A percentile compares a stretch with the other conserved stretches of the same genome.
phyloP scores from a whole-genome alignment of 768 basidiomycete species.

The Suillus occidentalis region DNA sequence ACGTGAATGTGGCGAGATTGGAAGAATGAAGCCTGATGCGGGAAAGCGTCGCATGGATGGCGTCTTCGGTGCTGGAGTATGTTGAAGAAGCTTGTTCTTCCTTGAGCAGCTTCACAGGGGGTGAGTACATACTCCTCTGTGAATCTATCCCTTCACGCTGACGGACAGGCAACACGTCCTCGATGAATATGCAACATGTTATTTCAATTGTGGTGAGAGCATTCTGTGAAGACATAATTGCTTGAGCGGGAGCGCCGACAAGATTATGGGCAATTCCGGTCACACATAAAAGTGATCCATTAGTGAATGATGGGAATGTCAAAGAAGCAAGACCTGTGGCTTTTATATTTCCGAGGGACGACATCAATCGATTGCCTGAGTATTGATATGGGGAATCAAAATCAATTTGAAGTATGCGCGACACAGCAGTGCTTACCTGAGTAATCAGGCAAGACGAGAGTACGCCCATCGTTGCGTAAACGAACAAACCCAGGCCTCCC shows the following conservation, averaged over 20 bases:
- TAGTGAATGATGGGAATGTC: conserved; percentile 52
- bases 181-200: conserved; percentile 54
- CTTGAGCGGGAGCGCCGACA: conserved; percentile 40
- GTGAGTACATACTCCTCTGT: conserved; percentile 54
- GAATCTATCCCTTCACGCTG: conserved; percentile 35
- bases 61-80: conserved; percentile 27
- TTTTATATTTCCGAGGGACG: conserved; percentile 65
- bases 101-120: conserved; percentile 53
- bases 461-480: conserved; percentile 52
- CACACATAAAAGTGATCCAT: conserved; percentile 62
- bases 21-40: conserved; percentile 43
- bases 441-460: conserved; percentile 60
- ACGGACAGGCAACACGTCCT: conserved; percentile 57
- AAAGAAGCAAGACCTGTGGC: conserved; percentile 56
- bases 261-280: conserved; percentile 58
- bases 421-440: conserved; percentile 38
- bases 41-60: conserved; percentile 36
- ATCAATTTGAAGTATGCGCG: conserved; percentile 7
- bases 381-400: neutral
- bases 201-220: conserved; percentile 48
- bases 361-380: conserved; percentile 60
- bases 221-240: conserved; percentile 57
- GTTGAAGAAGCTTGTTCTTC: conserved; percentile 41
- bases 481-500: conserved; percentile 62
- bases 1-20: conserved; percentile 57